Conservation (phyloP, 192 early-diverging fungal genomes). For the Ambispora gerdemannii region DNA sequence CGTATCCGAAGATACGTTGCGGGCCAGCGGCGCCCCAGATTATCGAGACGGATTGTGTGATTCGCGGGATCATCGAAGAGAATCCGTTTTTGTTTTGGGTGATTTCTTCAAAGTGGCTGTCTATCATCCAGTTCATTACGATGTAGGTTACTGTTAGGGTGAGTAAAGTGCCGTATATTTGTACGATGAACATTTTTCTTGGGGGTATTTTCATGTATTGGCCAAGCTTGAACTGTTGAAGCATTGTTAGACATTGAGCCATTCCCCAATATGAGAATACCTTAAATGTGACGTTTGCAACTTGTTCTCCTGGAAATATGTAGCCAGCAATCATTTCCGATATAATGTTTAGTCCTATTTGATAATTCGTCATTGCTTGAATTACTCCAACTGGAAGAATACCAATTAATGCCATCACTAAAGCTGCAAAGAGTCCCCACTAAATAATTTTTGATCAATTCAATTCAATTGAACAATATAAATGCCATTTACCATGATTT, state of each 20-base stretch:
- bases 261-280: conserved; percentile 53
- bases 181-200: conserved; percentile 55
- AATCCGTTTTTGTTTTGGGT: background rate
- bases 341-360: conserved; percentile 51
- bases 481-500: conserved; percentile 34
- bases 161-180: conserved; percentile 52
- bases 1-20: conserved; percentile 43
- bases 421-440: conserved; percentile 44
- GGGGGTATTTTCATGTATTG: conserved; percentile 72
- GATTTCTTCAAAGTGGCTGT: conserved; percentile 8
- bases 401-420: conserved; percentile 37
- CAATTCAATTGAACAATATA: conserved; percentile 54
- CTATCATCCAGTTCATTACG: conserved; percentile 30
- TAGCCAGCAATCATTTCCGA: conserved; percentile 57
- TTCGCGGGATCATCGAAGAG: background rate
- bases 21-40: conserved; percentile 62
- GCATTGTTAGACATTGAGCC: conserved; percentile 69
- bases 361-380: conserved; percentile 50
- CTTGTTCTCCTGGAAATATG: conserved; percentile 51
- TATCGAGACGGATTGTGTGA: conserved; percentile 51
- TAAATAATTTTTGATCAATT: conserved; percentile 37
- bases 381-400: conserved; percentile 57
- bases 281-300: conserved; percentile 58
- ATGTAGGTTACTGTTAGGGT: conserved; percentile 36
- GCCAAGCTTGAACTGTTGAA: conserved; percentile 70